A percentile compares a stretch with the other conserved stretches of the same genome.
Conservation (phyloP, 2,329 filamentous ascomycete genomes). For the Biscogniauxia marginata region DNA sequence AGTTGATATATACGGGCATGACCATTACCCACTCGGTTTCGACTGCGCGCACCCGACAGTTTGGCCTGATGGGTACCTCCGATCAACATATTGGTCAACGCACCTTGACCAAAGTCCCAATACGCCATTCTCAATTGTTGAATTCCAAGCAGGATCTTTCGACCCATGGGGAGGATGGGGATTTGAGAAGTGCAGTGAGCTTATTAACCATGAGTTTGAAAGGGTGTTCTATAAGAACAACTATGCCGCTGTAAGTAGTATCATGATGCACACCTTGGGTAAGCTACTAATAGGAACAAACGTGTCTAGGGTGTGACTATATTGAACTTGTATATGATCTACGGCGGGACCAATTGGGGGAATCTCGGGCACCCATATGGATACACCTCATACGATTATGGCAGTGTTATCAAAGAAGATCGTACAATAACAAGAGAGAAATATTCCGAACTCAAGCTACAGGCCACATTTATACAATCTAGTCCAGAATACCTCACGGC, state of each 20-base stretch:
- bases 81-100: constrained; percentile 51
- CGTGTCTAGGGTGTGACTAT: constrained; percentile 55
- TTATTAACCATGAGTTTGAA: constrained; percentile 72
- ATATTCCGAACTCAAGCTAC: constrained; percentile 75
- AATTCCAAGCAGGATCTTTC: constrained; percentile 70
- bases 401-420: constrained; percentile 64
- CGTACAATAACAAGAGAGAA: constrained; percentile 70
- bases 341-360: constrained; percentile 82
- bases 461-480: constrained; percentile 72
- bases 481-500: constrained; percentile 68
- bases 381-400: constrained; percentile 60
- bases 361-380: constrained; percentile 70
- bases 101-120: constrained; percentile 62
- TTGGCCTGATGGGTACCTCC: constrained; percentile 59
- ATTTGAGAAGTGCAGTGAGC: constrained; percentile 60
- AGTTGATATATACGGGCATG: constrained; percentile 37
- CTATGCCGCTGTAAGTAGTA: constrained; percentile 47
- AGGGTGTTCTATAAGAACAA: constrained; percentile 79
- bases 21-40: constrained; percentile 45
- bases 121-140: constrained; percentile 52
- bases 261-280: not conserved
- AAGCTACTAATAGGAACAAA: not conserved
- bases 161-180: constrained; percentile 74
- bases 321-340: constrained; percentile 58
- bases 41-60: constrained; percentile 45